phyloP scores from a whole-genome alignment of 2,329 filamentous ascomycete genomes.

The Scedosporium dehoogii region DNA sequence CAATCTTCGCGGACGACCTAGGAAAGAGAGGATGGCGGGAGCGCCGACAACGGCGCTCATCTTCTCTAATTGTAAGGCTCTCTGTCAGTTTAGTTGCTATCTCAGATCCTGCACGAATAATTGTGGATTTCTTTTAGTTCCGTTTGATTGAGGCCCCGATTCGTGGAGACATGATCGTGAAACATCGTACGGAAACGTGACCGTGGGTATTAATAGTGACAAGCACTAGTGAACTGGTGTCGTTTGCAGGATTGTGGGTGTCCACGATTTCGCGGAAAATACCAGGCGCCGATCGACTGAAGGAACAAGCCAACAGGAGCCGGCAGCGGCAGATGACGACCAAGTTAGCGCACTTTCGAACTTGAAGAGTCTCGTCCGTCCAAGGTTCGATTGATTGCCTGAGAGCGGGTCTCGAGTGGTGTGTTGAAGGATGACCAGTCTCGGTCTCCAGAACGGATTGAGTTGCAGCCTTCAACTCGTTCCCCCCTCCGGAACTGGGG shows the following conservation, averaged over 20 bases:
- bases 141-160: not conserved
- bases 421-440: not conserved
- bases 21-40: too few species aligned
- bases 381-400: not conserved
- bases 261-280: too few species aligned
- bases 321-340: too few species aligned
- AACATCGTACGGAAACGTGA: not conserved
- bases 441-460: not conserved
- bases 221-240: too few species aligned
- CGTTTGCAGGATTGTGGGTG: too few species aligned
- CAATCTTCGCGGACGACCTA: too few species aligned
- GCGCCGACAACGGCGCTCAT: not conserved
- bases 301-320: not conserved
- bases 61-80: not conserved
- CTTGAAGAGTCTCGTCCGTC: not conserved
- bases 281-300: not conserved
- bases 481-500: not conserved
- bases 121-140: not conserved
- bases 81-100: not conserved
- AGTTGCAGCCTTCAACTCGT: not conserved
- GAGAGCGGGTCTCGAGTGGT: not conserved
- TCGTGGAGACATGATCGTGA: not conserved
- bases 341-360: too few species aligned
- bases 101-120: not conserved
- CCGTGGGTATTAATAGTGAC: not conserved